These are phyloP conservation scores for Allium sativum DNA, from an alignment of 106 monocot genomes.

Conservation along the genomic window DNA sequence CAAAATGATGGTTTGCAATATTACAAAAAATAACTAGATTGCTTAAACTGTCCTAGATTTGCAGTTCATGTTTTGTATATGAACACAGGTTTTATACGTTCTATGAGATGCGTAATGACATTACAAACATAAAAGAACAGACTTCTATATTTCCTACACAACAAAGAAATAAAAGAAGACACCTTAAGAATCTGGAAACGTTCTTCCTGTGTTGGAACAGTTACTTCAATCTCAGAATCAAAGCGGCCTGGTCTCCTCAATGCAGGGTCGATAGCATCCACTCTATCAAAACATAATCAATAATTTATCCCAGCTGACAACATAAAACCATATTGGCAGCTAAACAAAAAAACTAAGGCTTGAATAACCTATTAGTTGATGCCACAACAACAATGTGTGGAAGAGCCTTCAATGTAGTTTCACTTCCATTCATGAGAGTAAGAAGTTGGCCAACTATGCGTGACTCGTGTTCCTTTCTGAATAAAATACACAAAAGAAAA, in stretches of 20 bases:
- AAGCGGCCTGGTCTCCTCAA: slow-evolving; percentile 82
- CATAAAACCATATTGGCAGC: too few species aligned
- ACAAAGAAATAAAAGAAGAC: background rate
- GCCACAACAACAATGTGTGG: slow-evolving; percentile 18
- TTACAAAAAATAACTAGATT: too few species aligned
- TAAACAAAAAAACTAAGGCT: background rate
- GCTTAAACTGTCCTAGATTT: too few species aligned
- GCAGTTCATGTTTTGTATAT: too few species aligned
- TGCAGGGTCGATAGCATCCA: slow-evolving; percentile 72
- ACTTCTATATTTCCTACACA: too few species aligned
- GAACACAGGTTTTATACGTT: too few species aligned
- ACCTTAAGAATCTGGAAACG: slow-evolving; percentile 77
- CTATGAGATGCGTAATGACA: too few species aligned
- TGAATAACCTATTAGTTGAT: slow-evolving; percentile 50
- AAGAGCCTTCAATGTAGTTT: slow-evolving; percentile 22
- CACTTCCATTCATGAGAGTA: slow-evolving; percentile 84
- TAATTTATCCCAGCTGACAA: background rate
- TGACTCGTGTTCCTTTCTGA: slow-evolving; percentile 74
- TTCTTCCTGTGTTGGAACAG: slow-evolving; percentile 65
- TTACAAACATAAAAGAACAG: too few species aligned
- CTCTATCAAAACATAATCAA: slow-evolving; percentile 1
- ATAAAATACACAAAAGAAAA: background rate
- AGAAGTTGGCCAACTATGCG: slow-evolving; percentile 82
- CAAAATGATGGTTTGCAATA: too few species aligned
- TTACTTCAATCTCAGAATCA: slow-evolving; percentile 81